Conservation (phyloP, 2,329 filamentous ascomycete species). For the Colletotrichum cordylinicola region DNA sequence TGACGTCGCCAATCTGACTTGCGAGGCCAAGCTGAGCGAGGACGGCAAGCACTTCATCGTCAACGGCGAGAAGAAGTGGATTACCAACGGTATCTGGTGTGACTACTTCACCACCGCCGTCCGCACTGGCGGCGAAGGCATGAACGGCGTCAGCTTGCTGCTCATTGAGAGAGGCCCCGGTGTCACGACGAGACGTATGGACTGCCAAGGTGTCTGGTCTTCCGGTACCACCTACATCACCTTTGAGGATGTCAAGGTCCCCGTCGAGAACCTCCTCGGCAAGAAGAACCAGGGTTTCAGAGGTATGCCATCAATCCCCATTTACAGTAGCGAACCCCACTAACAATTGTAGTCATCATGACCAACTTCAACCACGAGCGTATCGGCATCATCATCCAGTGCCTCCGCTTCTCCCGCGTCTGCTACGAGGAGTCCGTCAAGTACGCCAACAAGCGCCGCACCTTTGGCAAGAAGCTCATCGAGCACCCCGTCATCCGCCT, state of each 20-base stretch:
- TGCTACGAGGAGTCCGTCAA: conserved; percentile 97
- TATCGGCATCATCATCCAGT: conserved; percentile 98
- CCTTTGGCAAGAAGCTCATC: conserved; percentile 95
- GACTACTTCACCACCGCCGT: conserved; percentile 99
- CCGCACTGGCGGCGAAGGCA: conserved; percentile 84
- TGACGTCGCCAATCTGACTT: conserved; percentile 94
- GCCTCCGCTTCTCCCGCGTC: conserved; percentile 90
- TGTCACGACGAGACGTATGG: conserved; percentile 93
- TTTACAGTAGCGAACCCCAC: background rate
- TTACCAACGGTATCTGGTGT: conserved; percentile 95
- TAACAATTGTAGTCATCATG: conserved; percentile 77
- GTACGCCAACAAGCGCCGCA: conserved; percentile 96
- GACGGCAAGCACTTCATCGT: conserved; percentile 99
- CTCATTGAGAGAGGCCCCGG: conserved; percentile 91
- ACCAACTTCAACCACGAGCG: conserved; percentile 99
- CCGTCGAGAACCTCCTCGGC: conserved; percentile 97
- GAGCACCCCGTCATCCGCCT: conserved; percentile 97
- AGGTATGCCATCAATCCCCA: conserved; percentile 45
- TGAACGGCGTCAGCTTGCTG: conserved; percentile 90
- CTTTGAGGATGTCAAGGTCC: conserved; percentile 98
- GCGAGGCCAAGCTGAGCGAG: conserved; percentile 91
- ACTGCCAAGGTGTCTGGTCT: conserved; percentile 97
- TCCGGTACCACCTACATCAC: conserved; percentile 96
- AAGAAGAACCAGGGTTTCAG: conserved; percentile 99
- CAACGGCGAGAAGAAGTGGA: conserved; percentile 99